These are phyloP conservation scores for Papiliotrema flavescens DNA, from an alignment of 1,284 basidiomycete genomes.

Conservation along the genomic window DNA sequence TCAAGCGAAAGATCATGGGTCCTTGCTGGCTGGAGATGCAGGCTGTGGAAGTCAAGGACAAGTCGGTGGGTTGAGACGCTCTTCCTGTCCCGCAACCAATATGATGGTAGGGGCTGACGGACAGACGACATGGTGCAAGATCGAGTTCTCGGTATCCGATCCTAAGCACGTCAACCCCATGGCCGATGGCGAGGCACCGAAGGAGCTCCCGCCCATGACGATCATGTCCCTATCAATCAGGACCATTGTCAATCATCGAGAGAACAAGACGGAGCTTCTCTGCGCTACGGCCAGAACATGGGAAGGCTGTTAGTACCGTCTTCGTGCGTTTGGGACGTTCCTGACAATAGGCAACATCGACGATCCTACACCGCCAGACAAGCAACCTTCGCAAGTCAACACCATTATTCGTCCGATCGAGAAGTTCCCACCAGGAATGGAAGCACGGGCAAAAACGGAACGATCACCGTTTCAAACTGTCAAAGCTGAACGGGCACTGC, in stretches of 20 bases:
- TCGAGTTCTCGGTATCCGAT: slow-evolving; percentile 79
- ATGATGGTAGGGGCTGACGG: neutral
- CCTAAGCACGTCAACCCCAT: slow-evolving; percentile 87
- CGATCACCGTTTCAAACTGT: slow-evolving; percentile 71
- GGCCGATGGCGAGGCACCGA: slow-evolving; percentile 73
- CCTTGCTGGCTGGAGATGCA: slow-evolving; percentile 94
- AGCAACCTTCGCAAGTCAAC: slow-evolving; percentile 73
- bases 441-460: slow-evolving; percentile 62
- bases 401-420: slow-evolving; percentile 91
- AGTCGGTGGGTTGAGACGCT: slow-evolving; percentile 73
- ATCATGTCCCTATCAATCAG: slow-evolving; percentile 84
- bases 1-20: slow-evolving; percentile 98
- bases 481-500: slow-evolving; percentile 77
- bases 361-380: slow-evolving; percentile 81
- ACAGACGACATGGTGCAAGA: slow-evolving; percentile 90
- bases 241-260: slow-evolving; percentile 91
- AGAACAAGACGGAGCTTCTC: slow-evolving; percentile 91
- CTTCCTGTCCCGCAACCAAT: neutral
- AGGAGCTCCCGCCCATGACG: slow-evolving; percentile 82
- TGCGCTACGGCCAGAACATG: slow-evolving; percentile 81
- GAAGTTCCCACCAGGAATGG: slow-evolving; percentile 82
- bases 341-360: slow-evolving; percentile 68
- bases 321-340: neutral
- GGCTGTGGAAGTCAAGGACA: slow-evolving; percentile 65
- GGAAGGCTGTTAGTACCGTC: slow-evolving; percentile 66